Conservation (phyloP, 23 red algal species). For the Gracilaria caudata region DNA sequence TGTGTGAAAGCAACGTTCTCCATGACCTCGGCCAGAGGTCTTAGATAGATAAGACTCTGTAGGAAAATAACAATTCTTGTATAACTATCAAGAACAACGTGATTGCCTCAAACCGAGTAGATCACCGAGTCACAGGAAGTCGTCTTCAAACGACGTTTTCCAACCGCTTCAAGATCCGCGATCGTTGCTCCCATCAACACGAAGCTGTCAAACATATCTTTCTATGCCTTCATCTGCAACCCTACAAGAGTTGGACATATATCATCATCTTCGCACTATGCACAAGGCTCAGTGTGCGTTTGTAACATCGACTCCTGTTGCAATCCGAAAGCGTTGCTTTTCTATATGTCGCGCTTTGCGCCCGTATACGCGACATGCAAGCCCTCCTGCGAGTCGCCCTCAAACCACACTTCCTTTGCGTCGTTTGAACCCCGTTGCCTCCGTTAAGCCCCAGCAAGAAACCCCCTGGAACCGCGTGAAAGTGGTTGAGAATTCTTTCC, state of each 20-base stretch:
- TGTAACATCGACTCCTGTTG: background rate
- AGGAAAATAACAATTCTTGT: too few species aligned
- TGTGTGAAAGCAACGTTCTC: too few species aligned
- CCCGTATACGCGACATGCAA: background rate
- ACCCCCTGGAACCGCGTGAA: slow-evolving; percentile 74
- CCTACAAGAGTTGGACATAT: background rate
- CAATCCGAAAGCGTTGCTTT: slow-evolving; percentile 3
- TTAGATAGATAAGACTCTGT: too few species aligned
- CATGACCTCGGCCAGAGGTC: too few species aligned
- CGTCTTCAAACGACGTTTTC: too few species aligned
- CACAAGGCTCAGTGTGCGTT: slow-evolving; percentile 13
- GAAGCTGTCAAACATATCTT: too few species aligned
- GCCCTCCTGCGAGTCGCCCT: background rate
- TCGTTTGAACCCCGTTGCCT: background rate
- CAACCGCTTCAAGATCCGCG: too few species aligned
- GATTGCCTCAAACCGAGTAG: too few species aligned
- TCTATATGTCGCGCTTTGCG: slow-evolving; percentile 7
- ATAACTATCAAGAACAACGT: too few species aligned
- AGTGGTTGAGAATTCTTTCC: slow-evolving; percentile 62
- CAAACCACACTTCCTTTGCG: slow-evolving; percentile 21
- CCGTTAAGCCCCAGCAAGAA: slow-evolving; percentile 53
- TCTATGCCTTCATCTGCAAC: background rate
- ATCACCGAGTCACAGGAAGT: too few species aligned
- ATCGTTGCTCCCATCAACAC: too few species aligned
- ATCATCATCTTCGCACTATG: background rate